phyloP scores from a whole-genome alignment of 2,329 filamentous ascomycete species.

The Aspergillus neoniger region DNA sequence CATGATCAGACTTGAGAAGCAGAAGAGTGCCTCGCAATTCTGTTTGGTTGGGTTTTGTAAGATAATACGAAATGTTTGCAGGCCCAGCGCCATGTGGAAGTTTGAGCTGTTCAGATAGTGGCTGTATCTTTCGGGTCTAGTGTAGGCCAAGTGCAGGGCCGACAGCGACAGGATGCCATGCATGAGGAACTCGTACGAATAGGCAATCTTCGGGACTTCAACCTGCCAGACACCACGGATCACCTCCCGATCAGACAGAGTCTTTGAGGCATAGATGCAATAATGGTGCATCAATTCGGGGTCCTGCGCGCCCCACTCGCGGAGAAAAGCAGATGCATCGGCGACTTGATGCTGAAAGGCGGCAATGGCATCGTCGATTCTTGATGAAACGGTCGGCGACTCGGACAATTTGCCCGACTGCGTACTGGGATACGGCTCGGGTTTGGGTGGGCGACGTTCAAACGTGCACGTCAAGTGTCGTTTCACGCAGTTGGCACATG shows the following conservation, averaged over 20 bases:
- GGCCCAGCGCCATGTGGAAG: slow-evolving; percentile 21
- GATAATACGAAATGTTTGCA: slow-evolving; percentile 12
- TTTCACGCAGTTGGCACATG: slow-evolving; percentile 30
- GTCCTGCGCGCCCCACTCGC: slow-evolving; percentile 15
- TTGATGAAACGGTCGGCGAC: slow-evolving; percentile 31
- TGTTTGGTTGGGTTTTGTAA: slow-evolving; percentile 7
- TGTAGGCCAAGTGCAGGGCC: slow-evolving; percentile 14
- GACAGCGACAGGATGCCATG: slow-evolving; percentile 9
- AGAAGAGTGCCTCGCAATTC: slow-evolving; percentile 13
- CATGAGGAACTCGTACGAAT: slow-evolving; percentile 12
- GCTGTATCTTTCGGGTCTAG: slow-evolving; percentile 19
- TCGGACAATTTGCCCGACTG: slow-evolving; percentile 9
- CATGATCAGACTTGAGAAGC: slow-evolving; percentile 14
- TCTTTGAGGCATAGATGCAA: slow-evolving; percentile 36
- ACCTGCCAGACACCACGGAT: slow-evolving; percentile 9
- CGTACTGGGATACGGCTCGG: background rate
- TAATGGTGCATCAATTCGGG: slow-evolving; percentile 46
- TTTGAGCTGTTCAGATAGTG: slow-evolving; percentile 19
- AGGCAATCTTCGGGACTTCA: slow-evolving; percentile 5
- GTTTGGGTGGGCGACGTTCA: slow-evolving; percentile 1
- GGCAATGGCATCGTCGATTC: background rate
- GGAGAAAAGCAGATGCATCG: slow-evolving; percentile 3
- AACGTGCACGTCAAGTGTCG: slow-evolving; percentile 23
- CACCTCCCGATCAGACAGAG: slow-evolving; percentile 16
- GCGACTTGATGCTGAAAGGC: slow-evolving; percentile 1